Base-by-base conservation (phyloP, 2,329 filamentous ascomycete species). In the Penicillium sp. region DNA sequence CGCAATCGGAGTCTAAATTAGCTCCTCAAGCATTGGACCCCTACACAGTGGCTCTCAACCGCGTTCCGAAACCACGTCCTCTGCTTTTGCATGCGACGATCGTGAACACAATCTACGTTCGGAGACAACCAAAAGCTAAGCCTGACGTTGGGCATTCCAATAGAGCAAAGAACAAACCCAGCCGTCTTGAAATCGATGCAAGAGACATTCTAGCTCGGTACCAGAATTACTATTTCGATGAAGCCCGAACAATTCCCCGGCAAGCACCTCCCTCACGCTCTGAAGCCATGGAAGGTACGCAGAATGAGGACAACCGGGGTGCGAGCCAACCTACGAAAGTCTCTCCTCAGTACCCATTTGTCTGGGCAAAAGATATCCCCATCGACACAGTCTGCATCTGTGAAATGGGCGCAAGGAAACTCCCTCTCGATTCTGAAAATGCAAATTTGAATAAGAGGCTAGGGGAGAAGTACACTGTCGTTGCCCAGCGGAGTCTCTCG, bases 61-160 rank as follows among this genome's bases (percentile, higher is more conserved):
- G 49, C 18, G 55, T 52, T 31, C 49, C 60, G 13, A 69, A 66
- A 28, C 58, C 54, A 5, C 65, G 89, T 49, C 81, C 84, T 6
- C 70, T 96, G 56, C 80, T 89, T 18, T 73, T 96, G 47, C 93
- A 96, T 67, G 90, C 89, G 16, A 96, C 93, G 0, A 75, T 96
- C 4, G 74, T 94, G 46, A 96, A 96, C 70, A 95, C 91, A 0
- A 83, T 91, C 13, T 95, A 96, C 67, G 84, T 70, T 33, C 60
- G 59, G 15, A 60, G 66, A 6, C 60, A 62, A 34, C 54, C 52
- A 18, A 58, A 49, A 6, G 42, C 54, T 26, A 34, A 47, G n/a
- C 49, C 36, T 7, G 42, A 45, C 12, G 54, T 46, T 6, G 58
- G 51, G 44, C 57, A 49, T 9, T 42, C 34, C 24, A 55, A 47